Conservation (phyloP, 257 asterid species). For the Fraxinus pennsylvanica region DNA sequence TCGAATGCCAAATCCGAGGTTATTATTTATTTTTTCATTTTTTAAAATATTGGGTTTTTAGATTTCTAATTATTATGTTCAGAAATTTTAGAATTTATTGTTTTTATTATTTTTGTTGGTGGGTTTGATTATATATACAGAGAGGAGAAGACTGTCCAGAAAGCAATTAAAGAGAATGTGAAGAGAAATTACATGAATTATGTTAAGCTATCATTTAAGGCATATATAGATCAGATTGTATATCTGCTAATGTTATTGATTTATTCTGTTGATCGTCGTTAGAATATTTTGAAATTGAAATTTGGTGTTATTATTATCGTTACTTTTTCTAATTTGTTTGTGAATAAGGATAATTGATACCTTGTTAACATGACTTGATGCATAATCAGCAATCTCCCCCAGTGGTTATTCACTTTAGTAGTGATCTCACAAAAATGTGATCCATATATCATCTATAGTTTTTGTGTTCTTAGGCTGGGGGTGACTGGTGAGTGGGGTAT, state of each 20-base stretch:
- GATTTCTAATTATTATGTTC: background rate
- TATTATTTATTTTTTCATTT: background rate
- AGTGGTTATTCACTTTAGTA: background rate
- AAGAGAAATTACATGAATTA: slow-evolving; percentile 53
- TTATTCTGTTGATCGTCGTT: background rate
- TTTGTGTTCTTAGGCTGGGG: background rate
- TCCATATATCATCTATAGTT: background rate
- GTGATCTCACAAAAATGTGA: background rate
- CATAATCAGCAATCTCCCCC: background rate
- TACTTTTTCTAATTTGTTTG: background rate
- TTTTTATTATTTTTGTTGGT: slow-evolving; percentile 6
- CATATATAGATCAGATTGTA: background rate
- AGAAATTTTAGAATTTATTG: background rate
- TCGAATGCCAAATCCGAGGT: slow-evolving; percentile 98
- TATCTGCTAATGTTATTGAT: background rate
- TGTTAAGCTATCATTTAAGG: slow-evolving; percentile 41
- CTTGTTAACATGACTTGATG: background rate
- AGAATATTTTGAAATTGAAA: background rate
- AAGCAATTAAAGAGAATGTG: slow-evolving; percentile 55
- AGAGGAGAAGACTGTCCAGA: slow-evolving; percentile 54
- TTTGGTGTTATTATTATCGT: background rate
- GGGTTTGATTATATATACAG: slow-evolving; percentile 41
- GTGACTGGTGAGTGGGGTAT: background rate
- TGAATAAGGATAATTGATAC: background rate
- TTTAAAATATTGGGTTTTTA: background rate